These are phyloP conservation scores for Didymella keratinophila DNA, from an alignment of 2,329 filamentous ascomycete genomes.

Conservation along the genomic window DNA sequence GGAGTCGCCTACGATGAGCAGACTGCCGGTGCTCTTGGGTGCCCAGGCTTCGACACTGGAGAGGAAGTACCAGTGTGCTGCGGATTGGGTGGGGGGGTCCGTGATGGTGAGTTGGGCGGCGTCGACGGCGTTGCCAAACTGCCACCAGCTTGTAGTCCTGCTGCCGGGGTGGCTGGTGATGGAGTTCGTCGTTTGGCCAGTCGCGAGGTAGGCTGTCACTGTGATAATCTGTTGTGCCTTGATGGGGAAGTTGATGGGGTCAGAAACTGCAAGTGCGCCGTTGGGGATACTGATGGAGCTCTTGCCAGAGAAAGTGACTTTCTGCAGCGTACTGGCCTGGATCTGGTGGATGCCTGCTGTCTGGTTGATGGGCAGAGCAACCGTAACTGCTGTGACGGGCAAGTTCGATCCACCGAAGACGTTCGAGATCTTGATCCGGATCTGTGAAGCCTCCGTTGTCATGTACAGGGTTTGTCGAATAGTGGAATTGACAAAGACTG, in stretches of 20 bases:
- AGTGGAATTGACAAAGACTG: conserved; percentile 68
- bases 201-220: conserved; percentile 65
- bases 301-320: conserved; percentile 66
- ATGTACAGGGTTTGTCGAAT: conserved; percentile 71
- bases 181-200: conserved; percentile 63
- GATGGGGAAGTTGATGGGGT: conserved; percentile 65
- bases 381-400: conserved; percentile 65
- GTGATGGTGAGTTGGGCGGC: conserved; percentile 58
- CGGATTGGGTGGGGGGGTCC: conserved; percentile 45
- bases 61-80: conserved; percentile 65
- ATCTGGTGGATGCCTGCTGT: conserved; percentile 63
- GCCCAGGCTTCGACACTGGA: conserved; percentile 65
- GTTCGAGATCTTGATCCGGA: conserved; percentile 71
- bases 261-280: conserved; percentile 66
- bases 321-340: conserved; percentile 60
- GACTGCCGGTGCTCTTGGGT: conserved; percentile 53
- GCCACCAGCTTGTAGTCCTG: conserved; percentile 68
- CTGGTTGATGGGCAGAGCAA: conserved; percentile 64
- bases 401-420: conserved; percentile 68
- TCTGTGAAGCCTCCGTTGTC: conserved; percentile 63
- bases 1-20: conserved; percentile 68
- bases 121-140: conserved; percentile 64
- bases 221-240: conserved; percentile 62
- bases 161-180: conserved; percentile 73
- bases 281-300: conserved; percentile 61